Evolutionary conservation across 2,329 filamentous ascomycete species (phyloP).

Genomic region (Aspergillus fumigatiaffinis): DNA sequence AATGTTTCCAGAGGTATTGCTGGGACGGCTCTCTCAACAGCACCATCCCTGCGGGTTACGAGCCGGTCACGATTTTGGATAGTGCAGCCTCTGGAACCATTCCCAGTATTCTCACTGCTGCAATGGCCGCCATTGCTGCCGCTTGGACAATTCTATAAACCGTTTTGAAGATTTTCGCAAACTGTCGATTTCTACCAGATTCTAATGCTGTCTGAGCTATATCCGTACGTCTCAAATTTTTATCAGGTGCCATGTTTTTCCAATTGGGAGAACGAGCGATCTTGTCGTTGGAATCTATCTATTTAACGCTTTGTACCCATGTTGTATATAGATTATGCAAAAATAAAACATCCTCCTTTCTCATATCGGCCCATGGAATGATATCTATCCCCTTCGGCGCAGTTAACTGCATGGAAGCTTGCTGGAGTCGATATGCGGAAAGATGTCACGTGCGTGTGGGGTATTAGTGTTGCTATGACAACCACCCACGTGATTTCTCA

Average conservation of each 20-base stretch:
- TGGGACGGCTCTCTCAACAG: slow-evolving; percentile 69
- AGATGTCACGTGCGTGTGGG: not conserved
- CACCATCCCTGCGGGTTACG: slow-evolving; percentile 36
- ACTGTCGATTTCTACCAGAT: not conserved
- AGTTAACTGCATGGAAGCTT: not conserved
- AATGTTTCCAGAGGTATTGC: slow-evolving; percentile 78
- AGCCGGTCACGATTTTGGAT: slow-evolving; percentile 30
- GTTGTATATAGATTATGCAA: not conserved
- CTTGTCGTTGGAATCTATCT: not conserved
- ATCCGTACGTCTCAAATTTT: too few relatives aligned
- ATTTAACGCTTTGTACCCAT: not conserved
- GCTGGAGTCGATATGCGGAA: not conserved
- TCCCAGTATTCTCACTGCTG: not conserved
- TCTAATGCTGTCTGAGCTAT: not conserved
- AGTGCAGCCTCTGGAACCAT: slow-evolving; percentile 1
- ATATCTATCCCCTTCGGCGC: too few relatives aligned
- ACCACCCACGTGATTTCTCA: slow-evolving; percentile 10
- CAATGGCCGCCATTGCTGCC: slow-evolving; percentile 1
- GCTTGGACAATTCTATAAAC: not conserved
- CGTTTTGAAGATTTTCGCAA: not conserved
- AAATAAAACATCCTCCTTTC: not conserved
- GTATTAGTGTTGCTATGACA: slow-evolving; percentile 4
- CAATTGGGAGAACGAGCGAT: not conserved
- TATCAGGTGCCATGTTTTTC: too few relatives aligned
- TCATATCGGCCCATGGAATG: too few relatives aligned